phyloP scores from a whole-genome alignment of 140 eudicot genomes.

The Artemisia princeps region DNA sequence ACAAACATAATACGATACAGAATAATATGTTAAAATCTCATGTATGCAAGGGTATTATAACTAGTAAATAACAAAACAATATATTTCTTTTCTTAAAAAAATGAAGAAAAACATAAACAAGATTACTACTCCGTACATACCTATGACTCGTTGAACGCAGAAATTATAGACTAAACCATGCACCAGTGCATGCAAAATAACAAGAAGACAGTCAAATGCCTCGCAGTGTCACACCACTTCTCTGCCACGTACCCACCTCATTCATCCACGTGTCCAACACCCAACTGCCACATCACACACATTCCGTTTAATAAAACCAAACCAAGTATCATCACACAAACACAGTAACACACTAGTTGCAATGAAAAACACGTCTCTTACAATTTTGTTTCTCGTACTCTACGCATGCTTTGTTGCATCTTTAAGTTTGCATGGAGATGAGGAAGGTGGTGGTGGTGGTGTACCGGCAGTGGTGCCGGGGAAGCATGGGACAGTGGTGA shows the following conservation, averaged over 20 bases:
- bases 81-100: too few relatives aligned
- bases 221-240: conserved; percentile 6
- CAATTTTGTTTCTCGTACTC: background rate
- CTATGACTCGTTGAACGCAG: too few relatives aligned
- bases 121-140: too few relatives aligned
- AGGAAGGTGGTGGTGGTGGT: background rate
- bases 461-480: conserved; percentile 11
- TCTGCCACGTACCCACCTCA: conserved; percentile 28
- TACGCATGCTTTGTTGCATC: conserved; percentile 16
- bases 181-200: conserved; percentile 16
- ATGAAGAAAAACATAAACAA: too few relatives aligned
- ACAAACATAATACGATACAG: too few relatives aligned
- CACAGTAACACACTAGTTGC: background rate
- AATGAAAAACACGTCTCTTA: conserved; percentile 1
- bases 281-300: conserved; percentile 28
- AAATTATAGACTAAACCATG: too few relatives aligned
- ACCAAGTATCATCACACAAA: background rate
- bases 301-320: background rate
- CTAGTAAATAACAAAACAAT: too few relatives aligned
- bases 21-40: too few relatives aligned
- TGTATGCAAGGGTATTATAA: too few relatives aligned
- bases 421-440: conserved; percentile 17
- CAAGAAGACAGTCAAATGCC: conserved; percentile 28
- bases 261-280: conserved; percentile 28
- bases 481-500: conserved; percentile 37